These are phyloP conservation scores for Gossypium aridum DNA, from an alignment of 441 rosid genomes.

Conservation along the genomic window DNA sequence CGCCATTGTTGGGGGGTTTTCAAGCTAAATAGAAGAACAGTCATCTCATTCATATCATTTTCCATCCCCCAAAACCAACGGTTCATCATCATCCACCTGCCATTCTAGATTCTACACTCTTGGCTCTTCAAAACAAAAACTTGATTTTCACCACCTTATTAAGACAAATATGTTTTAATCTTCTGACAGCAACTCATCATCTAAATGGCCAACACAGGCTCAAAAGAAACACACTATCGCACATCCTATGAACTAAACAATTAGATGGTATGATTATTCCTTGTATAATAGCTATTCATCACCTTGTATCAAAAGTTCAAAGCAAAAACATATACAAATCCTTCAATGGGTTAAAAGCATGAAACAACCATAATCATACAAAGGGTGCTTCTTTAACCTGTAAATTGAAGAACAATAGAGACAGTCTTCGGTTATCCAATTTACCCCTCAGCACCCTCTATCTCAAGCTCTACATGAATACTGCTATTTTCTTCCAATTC, in stretches of 20 bases:
- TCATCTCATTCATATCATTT: not conserved
- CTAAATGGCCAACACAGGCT: not conserved
- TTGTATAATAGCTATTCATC: not conserved
- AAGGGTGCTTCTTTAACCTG: not conserved
- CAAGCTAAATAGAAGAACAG: not conserved
- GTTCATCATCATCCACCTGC: not conserved
- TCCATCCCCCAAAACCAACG: not conserved
- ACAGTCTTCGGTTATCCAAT: no score
- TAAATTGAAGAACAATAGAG: not conserved
- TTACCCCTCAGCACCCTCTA: not conserved
- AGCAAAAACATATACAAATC: not conserved
- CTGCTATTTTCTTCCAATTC: constrained; percentile 33
- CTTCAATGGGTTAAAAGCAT: no score
- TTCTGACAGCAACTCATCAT: not conserved
- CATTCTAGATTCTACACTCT: not conserved
- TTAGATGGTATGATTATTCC: not conserved
- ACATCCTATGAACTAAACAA: not conserved
- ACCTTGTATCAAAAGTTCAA: not conserved
- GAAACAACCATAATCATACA: not conserved
- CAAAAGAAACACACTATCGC: not conserved
- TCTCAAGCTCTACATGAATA: constrained; percentile 7
- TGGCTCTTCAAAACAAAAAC: not conserved
- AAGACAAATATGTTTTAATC: not conserved
- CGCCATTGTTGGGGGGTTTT: not conserved
- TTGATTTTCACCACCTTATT: not conserved